Evolutionary conservation across 257 asterid species (phyloP).

Genomic region (Salvia hispanica): DNA sequence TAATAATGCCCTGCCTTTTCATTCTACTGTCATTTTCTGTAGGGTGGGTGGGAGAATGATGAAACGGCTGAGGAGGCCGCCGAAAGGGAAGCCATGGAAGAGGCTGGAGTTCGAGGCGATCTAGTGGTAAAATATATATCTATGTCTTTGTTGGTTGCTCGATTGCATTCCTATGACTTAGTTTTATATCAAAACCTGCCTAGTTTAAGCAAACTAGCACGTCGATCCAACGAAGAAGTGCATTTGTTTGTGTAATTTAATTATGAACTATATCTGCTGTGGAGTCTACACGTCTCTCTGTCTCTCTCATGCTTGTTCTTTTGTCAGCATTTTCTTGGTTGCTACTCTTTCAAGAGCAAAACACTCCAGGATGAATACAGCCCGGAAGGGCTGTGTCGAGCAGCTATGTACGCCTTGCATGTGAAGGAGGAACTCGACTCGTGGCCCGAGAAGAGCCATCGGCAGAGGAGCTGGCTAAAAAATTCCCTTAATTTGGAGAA

Average conservation of each 20-base stretch:
- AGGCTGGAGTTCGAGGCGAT: slow-evolving; percentile 95
- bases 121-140: slow-evolving; percentile 56
- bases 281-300: background rate
- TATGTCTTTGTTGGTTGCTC: background rate
- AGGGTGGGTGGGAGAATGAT: slow-evolving; percentile 99
- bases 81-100: slow-evolving; percentile 84
- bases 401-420: slow-evolving; percentile 79
- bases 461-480: slow-evolving; percentile 71
- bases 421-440: slow-evolving; percentile 82
- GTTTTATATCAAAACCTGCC: background rate
- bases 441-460: slow-evolving; percentile 79
- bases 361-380: slow-evolving; percentile 77
- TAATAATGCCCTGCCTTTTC: background rate
- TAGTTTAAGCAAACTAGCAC: background rate
- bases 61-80: slow-evolving; percentile 95
- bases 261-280: background rate
- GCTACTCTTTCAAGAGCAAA: slow-evolving; percentile 81
- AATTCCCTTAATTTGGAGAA: slow-evolving; percentile 14
- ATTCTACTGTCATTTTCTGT: slow-evolving; percentile 25
- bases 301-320: background rate
- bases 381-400: slow-evolving; percentile 85
- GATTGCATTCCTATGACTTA: background rate
- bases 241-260: background rate
- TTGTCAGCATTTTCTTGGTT: slow-evolving; percentile 50
- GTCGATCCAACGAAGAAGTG: slow-evolving; percentile 13